These are phyloP conservation scores for Spergularia bocconei DNA, from an alignment of 148 eudicot species.

Conservation along the genomic window DNA sequence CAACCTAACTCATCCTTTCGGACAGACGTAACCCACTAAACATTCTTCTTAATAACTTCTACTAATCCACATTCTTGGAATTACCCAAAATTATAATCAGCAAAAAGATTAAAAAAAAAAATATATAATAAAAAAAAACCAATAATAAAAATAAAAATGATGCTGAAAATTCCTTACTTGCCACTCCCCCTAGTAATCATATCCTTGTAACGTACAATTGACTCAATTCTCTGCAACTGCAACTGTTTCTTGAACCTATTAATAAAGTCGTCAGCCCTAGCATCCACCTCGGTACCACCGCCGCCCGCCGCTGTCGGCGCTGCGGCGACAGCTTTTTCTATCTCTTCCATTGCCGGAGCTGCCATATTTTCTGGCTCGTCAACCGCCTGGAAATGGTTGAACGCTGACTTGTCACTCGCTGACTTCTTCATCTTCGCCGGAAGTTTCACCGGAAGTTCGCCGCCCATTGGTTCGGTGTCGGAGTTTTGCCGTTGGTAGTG, in stretches of 20 bases:
- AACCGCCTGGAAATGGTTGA: constrained; percentile 20
- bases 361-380: not conserved
- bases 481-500: constrained; percentile 52
- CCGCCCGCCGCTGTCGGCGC: constrained; percentile 39
- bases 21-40: too few relatives aligned
- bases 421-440: constrained; percentile 67
- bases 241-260: constrained; percentile 65
- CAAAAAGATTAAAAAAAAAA: not conserved
- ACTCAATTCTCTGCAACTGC: constrained; percentile 68
- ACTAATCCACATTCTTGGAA: not conserved
- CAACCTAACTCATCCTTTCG: too few relatives aligned
- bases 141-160: constrained; percentile 18
- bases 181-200: constrained; percentile 44
- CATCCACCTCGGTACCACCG: constrained; percentile 63
- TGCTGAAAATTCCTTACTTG: too few relatives aligned
- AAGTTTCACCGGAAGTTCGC: constrained; percentile 44
- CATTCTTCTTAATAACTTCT: not conserved
- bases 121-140: not conserved
- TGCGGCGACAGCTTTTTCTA: constrained; percentile 23
- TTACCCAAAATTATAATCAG: constrained; percentile 10
- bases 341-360: constrained; percentile 14
- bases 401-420: constrained; percentile 41
- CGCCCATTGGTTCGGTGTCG: constrained; percentile 47
- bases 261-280: constrained; percentile 81
- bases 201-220: constrained; percentile 55